phyloP scores from a whole-genome alignment of 371 early-diverging fungal species.

The Batkoa obscura region DNA sequence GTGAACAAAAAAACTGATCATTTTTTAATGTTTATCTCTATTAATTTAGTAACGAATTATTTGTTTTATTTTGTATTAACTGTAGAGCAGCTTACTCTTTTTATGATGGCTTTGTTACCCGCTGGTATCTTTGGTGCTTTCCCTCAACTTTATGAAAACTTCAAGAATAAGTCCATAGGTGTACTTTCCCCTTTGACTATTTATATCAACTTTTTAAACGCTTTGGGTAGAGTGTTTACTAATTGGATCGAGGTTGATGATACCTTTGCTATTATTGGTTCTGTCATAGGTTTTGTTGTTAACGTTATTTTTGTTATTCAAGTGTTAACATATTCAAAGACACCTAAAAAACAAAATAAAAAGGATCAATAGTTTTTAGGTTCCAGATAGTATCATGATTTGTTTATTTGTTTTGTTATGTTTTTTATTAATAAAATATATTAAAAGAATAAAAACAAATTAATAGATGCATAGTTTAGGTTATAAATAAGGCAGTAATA shows the following conservation, averaged over 20 bases:
- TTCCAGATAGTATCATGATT: too few species aligned
- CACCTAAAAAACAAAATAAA: too few species aligned
- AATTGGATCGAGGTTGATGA: slow-evolving; percentile 1
- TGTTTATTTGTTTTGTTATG: too few species aligned
- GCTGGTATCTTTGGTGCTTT: neutral
- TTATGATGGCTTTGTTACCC: neutral
- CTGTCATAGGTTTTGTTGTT: neutral
- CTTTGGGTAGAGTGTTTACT: neutral
- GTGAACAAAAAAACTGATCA: neutral
- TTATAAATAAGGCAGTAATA: too few species aligned
- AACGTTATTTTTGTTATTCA: too few species aligned
- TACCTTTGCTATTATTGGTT: neutral
- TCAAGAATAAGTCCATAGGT: neutral
- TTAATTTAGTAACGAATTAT: neutral
- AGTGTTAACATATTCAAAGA: too few species aligned
- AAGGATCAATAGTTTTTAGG: too few species aligned
- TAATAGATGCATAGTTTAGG: too few species aligned
- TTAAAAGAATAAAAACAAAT: too few species aligned
- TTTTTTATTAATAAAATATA: too few species aligned
- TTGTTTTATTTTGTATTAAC: neutral
- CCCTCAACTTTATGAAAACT: slow-evolving; percentile 3
- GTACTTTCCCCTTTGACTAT: neutral
- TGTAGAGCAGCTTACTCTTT: neutral
- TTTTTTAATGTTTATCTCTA: neutral
- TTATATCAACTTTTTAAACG: neutral